Evolutionary conservation across 257 asterid species (phyloP), one percentile per base, ranked within the genome.

Genomic region (Parsonsia alboflavescens): DNA sequence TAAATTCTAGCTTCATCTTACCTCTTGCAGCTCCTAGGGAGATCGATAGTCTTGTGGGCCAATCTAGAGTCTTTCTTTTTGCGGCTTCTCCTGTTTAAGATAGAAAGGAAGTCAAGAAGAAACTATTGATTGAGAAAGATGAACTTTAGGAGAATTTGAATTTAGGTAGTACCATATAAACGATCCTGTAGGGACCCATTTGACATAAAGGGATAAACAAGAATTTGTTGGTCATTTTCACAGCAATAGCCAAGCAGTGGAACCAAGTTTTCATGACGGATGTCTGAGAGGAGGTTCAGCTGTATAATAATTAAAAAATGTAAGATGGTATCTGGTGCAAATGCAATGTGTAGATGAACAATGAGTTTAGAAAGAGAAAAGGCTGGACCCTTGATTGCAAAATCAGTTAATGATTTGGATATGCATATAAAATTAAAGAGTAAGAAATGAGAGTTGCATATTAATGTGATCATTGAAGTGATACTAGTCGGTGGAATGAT

Each of bases 21-120:
- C 97, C 97, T 89, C 97, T 82, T 79, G 97, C 97, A 58, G 97
- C 96, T 8, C 97, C 97, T 76, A 92, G 82, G 49, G 96, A 93
- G 76, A 92, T 84, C 73, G 97, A 90, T 76, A 92, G 89, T 79
- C 97, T 85, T 67, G 93, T 89, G 62, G 97, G 92, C 96, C 96
- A 92, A 80, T 92, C 97, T 74, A 92, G 91, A 80, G 66, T 80
- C 76, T 89, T 92, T 74, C 97, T 88, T 64, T 85, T 92, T 77
- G 97, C 87, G 69, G 96, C 93, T 83, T 77, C 96, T 77, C 97
- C 97, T 92, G 89, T 81, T 50, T 36, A 49, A 54, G 52, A 70
- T 56, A 68, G 73, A 28, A 66, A 80, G 79, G 24, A 73, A 67
- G 21, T 7, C 63, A 66, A 53, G 73, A 53, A 79, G 76, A 59